Conservation (phyloP, 495 filamentous ascomycete genomes). For the Collariella sp. region DNA sequence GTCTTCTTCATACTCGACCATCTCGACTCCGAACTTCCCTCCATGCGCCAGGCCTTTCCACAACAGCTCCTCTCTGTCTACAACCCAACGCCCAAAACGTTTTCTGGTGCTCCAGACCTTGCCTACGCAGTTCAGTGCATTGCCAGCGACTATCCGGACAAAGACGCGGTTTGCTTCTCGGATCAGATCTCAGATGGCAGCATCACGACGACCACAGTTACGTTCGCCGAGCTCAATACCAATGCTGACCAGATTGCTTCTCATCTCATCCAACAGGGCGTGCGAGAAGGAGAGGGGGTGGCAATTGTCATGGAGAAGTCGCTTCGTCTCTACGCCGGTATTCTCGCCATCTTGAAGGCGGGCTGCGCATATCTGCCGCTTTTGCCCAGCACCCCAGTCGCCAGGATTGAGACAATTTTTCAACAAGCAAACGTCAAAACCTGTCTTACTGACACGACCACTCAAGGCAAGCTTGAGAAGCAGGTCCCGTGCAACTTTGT, state of each 20-base stretch:
- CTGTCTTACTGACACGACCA: conserved; percentile 36
- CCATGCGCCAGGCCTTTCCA: conserved; percentile 27
- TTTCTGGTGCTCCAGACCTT: conserved; percentile 30
- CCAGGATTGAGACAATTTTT: conserved; percentile 48
- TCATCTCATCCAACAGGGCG: conserved; percentile 40
- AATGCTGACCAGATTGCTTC: conserved; percentile 57
- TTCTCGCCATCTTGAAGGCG: conserved; percentile 62
- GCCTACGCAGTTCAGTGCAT: conserved; percentile 46
- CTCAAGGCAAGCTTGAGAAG: conserved; percentile 11
- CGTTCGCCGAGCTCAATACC: conserved; percentile 54
- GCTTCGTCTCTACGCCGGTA: conserved; percentile 54
- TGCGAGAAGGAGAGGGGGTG: conserved; percentile 46
- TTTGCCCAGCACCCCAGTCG: conserved; percentile 51
- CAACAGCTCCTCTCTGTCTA: conserved; percentile 44
- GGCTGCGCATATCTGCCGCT: conserved; percentile 70
- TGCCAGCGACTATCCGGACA: conserved; percentile 39
- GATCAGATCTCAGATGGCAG: conserved; percentile 28
- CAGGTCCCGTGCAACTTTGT: conserved; percentile 25
- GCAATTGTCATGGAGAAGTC: conserved; percentile 66
- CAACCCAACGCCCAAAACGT: conserved; percentile 14
- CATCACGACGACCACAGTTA: conserved; percentile 35
- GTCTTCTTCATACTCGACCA: conserved; percentile 35
- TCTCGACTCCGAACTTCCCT: conserved; percentile 25
- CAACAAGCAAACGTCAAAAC: conserved; percentile 39
- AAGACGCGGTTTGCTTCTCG: conserved; percentile 54